Evolutionary conservation across 768 basidiomycete species (phyloP), one percentile per base, ranked within the genome.

Genomic region (Suillus spraguei): DNA sequence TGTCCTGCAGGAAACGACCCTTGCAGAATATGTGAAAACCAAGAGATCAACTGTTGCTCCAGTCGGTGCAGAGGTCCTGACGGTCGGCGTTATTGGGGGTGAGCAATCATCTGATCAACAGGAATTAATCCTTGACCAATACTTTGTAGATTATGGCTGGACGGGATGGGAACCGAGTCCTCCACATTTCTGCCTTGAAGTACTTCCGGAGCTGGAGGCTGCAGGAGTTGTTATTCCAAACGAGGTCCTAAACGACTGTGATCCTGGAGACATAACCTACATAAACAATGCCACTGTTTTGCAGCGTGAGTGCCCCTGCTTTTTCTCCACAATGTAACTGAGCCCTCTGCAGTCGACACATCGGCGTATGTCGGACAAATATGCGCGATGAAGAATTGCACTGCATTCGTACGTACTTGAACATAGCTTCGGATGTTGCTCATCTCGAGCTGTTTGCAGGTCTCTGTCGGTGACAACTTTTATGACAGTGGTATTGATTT

Each of bases 161-260:
- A 56, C 55, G 10, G 55, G 55, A 56, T 56, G 55, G 55, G 28
- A 22, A 22, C 38, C 38, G 9, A 56, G 55, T 14, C 38, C 55
- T 56, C 55, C 55, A 28, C 55, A 56, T 24, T 56, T 56, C 55
- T 56, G 38, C 38, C 55, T 56, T 24, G 55, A 56, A 39, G 55
- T 56, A 16, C 55, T 56, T 39, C 55, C 55, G 9, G 55, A 56
- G 38, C 38, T 56, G 38, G 22, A 56, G 22, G 55, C 55, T 56
- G 55, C 55, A 28, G 55, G 55, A 24, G 36, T 56, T 2, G 16
- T n/a, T 24, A 56, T 56, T 39, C 38, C 55, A 16, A 56, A 56
- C 9, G 55, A 56, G 24, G 55, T 56, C 16, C 38, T 56, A 3
- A 56, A 56, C 9, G 55, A 56, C 16, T 56, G 38, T 24, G 55